phyloP scores from a whole-genome alignment of 306 rosid species.

The Cucurbita pepo region DNA sequence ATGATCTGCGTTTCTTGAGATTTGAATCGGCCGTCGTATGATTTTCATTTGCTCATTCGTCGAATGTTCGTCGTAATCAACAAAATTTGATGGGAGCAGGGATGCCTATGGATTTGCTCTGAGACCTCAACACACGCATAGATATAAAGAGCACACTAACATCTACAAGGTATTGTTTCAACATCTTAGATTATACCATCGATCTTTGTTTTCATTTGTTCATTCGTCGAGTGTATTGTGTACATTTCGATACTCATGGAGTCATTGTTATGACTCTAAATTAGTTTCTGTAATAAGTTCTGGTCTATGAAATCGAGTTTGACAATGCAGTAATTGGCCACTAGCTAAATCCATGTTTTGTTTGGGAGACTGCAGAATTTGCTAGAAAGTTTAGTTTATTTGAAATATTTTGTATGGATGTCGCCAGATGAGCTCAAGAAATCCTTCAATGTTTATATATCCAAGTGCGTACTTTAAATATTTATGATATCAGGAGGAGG shows the following conservation, averaged over 20 bases:
- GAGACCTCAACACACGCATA: conserved; percentile 80
- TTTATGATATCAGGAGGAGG: conserved; percentile 66
- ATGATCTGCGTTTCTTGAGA: neutral
- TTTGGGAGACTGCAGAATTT: neutral
- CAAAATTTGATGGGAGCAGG: conserved; percentile 21
- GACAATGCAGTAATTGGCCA: neutral
- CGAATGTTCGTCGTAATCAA: neutral
- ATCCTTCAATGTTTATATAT: neutral
- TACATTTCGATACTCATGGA: neutral
- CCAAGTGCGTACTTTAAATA: conserved; percentile 2
- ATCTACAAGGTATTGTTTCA: conserved; percentile 60
- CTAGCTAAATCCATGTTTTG: neutral
- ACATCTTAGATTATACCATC: neutral
- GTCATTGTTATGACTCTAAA: neutral
- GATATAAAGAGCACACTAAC: conserved; percentile 43
- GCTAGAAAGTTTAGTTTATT: neutral
- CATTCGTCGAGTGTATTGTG: neutral
- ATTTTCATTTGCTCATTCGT: neutral
- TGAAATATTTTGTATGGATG: neutral
- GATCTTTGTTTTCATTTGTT: neutral
- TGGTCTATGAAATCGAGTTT: neutral
- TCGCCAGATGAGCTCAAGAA: neutral
- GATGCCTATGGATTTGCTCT: conserved; percentile 88
- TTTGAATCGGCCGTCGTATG: neutral
- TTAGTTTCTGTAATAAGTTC: neutral